These are phyloP conservation scores for Pogostemon cablin DNA, from an alignment of 257 asterid species.

Conservation along the genomic window DNA sequence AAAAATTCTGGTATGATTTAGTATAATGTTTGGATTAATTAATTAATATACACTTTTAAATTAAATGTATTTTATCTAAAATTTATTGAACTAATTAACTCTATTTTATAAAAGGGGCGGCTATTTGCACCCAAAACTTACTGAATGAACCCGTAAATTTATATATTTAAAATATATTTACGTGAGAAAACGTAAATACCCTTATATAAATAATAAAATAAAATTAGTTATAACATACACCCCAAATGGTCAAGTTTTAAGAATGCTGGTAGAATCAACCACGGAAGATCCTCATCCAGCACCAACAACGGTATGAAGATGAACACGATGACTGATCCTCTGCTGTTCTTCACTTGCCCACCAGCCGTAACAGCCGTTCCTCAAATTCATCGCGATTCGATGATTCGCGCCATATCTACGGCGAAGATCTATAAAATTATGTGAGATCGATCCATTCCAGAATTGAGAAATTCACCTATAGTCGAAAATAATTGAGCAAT, in stretches of 20 bases:
- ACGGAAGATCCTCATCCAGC: slow-evolving; percentile 27
- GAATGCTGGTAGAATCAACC: slow-evolving; percentile 24
- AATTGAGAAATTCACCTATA: not conserved
- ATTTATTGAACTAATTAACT: no score
- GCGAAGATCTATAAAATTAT: slow-evolving; percentile 1
- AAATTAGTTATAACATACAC: no score
- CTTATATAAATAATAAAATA: no score
- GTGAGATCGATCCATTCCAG: not conserved
- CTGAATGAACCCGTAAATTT: no score
- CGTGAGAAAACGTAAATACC: no score
- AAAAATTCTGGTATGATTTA: no score
- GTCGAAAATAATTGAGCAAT: not conserved
- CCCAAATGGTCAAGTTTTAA: slow-evolving; percentile 24
- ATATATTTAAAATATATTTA: no score
- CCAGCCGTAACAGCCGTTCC: slow-evolving; percentile 9
- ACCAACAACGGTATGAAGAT: slow-evolving; percentile 31
- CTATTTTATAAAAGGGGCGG: no score
- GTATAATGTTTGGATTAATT: no score
- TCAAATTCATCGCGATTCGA: slow-evolving; percentile 32
- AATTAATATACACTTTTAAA: no score
- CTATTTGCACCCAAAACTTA: no score
- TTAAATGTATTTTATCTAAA: no score
- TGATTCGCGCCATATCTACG: slow-evolving; percentile 24
- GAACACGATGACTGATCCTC: slow-evolving; percentile 25
- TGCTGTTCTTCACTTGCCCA: slow-evolving; percentile 27